Percentiles rank a stretch among this genome's conserved stretches.
phyloP scores from a whole-genome alignment of 1,284 basidiomycete genomes.

The Tylopilus orsonianus region DNA sequence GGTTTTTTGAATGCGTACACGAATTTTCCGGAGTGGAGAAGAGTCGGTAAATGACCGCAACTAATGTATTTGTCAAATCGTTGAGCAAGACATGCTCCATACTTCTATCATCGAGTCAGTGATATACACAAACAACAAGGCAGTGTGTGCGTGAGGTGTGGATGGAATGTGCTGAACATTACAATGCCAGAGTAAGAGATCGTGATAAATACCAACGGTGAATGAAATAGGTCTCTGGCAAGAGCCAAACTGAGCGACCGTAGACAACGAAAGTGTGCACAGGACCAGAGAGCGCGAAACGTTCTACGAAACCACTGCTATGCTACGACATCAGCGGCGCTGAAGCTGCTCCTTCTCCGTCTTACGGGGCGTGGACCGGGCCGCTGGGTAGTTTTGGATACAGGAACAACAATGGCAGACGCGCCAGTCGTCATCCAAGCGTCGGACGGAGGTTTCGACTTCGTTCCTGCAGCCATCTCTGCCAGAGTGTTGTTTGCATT shows the following conservation, averaged over 20 bases:
- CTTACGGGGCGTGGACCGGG: conserved; percentile 69
- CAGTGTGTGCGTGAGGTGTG: conserved; percentile 11
- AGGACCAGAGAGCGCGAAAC: conserved; percentile 16
- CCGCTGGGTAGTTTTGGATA: conserved; percentile 60
- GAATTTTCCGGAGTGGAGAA: conserved; percentile 59
- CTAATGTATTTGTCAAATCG: background rate
- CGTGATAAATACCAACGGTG: conserved; percentile 31
- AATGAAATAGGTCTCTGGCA: conserved; percentile 7
- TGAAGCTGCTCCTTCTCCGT: conserved; percentile 78
- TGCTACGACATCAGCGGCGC: conserved; percentile 76
- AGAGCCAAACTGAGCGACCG: conserved; percentile 9
- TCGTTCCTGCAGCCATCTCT: conserved; percentile 43
- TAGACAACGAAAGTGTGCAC: conserved; percentile 4
- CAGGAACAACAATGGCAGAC: conserved; percentile 65
- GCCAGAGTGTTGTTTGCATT: conserved; percentile 50
- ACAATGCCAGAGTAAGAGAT: conserved; percentile 31
- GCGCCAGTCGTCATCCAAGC: conserved; percentile 75
- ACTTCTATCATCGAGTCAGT: conserved; percentile 14
- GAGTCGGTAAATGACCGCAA: conserved; percentile 2
- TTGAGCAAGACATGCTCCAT: conserved; percentile 8
- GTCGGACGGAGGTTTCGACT: conserved; percentile 42
- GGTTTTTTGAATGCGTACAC: conserved; percentile 90
- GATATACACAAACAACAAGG: conserved; percentile 24
- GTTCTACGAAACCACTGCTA: conserved; percentile 30
- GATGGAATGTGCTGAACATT: conserved; percentile 26